Conservation (phyloP, 140 eudicot genomes). For the Ambrosia hybrid region DNA sequence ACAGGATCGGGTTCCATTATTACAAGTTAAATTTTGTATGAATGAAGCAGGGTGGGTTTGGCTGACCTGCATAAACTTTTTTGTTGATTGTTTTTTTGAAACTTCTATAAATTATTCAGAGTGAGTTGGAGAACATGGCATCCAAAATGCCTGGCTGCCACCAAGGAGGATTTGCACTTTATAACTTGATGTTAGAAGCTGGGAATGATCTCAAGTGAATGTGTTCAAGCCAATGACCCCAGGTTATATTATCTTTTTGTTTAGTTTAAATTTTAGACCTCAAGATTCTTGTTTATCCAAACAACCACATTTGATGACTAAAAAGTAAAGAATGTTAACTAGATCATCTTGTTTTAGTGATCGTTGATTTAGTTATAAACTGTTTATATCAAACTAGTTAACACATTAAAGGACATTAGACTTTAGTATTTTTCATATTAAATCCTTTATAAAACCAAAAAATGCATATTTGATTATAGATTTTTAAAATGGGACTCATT, state of each 20-base stretch:
- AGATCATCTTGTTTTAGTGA: background rate
- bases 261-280: background rate
- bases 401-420: no score
- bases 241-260: slow-evolving; percentile 18
- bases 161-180: slow-evolving; percentile 89
- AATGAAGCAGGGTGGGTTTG: background rate
- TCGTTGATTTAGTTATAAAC: background rate
- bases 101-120: slow-evolving; percentile 38
- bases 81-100: slow-evolving; percentile 13
- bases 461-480: no score
- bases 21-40: background rate
- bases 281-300: background rate
- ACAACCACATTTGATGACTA: background rate
- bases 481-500: no score
- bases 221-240: slow-evolving; percentile 4
- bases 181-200: slow-evolving; percentile 61
- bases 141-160: slow-evolving; percentile 97
- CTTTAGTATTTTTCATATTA: no score
- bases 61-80: background rate
- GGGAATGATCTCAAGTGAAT: slow-evolving; percentile 27
- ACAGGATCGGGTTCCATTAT: background rate
- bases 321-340: background rate
- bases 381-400: background rate
- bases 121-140: slow-evolving; percentile 59
- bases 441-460: no score